Evolutionary conservation across 305 asterid species (phyloP).

Genomic region (Fraxinus velutina): DNA sequence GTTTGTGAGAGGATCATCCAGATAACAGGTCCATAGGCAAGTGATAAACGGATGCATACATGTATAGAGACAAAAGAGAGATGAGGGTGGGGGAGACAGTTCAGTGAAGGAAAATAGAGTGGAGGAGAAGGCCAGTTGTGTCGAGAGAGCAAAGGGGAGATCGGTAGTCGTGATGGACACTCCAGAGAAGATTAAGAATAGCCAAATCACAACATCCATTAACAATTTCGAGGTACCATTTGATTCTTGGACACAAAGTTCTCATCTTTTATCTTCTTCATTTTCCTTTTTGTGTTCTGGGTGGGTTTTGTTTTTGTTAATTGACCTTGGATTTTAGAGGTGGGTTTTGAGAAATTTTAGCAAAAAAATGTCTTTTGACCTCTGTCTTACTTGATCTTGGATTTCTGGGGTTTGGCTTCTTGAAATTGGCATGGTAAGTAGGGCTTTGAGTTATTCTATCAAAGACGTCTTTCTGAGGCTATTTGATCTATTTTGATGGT

Average conservation of each 20-base stretch:
- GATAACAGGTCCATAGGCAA: constrained; percentile 20
- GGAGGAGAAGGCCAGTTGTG: neutral
- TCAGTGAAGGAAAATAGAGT: constrained; percentile 19
- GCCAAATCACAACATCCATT: constrained; percentile 61
- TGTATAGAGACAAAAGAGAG: neutral
- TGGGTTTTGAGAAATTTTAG: constrained; percentile 14
- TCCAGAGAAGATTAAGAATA: constrained; percentile 62
- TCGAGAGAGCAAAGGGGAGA: constrained; percentile 21
- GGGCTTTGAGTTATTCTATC: constrained; percentile 19
- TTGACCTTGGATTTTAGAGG: neutral
- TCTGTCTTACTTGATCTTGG: neutral
- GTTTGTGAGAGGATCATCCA: constrained; percentile 4
- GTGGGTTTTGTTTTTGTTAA: neutral
- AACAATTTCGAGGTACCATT: constrained; percentile 60
- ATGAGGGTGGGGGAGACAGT: constrained; percentile 42
- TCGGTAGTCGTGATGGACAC: constrained; percentile 66
- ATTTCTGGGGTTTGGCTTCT: constrained; percentile 23
- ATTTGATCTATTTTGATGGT: constrained; percentile 16
- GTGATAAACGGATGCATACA: constrained; percentile 26
- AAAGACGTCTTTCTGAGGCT: neutral
- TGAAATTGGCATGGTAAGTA: neutral
- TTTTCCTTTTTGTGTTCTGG: neutral
- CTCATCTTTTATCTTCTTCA: constrained; percentile 15
- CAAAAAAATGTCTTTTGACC: constrained; percentile 8
- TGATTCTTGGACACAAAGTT: constrained; percentile 6